A percentile compares a stretch with the other conserved stretches of the same genome.
These are phyloP conservation scores for Amanita brunnescens DNA, from an alignment of 768 basidiomycete species.

Conservation along the genomic window DNA sequence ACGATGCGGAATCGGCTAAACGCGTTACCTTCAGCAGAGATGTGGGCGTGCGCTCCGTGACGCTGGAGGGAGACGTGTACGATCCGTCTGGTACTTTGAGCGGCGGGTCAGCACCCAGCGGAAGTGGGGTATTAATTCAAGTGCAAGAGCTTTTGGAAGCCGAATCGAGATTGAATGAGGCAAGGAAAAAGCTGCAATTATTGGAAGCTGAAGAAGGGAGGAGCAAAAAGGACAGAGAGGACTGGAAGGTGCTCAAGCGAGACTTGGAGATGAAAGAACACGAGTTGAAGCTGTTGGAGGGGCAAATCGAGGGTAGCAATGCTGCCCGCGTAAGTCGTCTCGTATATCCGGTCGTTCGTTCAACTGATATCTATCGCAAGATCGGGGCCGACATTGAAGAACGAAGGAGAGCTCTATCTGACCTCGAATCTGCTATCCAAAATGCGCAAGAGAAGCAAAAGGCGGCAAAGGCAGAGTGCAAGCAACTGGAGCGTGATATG, in stretches of 20 bases:
- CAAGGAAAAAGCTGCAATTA: conserved; percentile 34
- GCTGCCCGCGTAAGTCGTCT: conserved; percentile 64
- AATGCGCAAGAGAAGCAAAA: conserved; percentile 70
- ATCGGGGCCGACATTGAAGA: conserved; percentile 73
- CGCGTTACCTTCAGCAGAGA: conserved; percentile 71
- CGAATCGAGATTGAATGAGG: conserved; percentile 49
- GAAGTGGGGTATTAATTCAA: conserved; percentile 65
- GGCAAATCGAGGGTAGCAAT: conserved; percentile 84
- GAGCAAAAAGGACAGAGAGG: conserved; percentile 43
- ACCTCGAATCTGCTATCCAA: conserved; percentile 50
- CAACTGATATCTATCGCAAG: conserved; percentile 29
- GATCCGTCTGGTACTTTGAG: conserved; percentile 92
- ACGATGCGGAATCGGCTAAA: conserved; percentile 81
- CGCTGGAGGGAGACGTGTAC: conserved; percentile 91
- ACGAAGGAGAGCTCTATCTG: conserved; percentile 52
- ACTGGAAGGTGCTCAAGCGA: conserved; percentile 49
- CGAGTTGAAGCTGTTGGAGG: conserved; percentile 70
- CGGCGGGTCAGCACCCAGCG: conserved; percentile 79
- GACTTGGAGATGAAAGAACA: conserved; percentile 89
- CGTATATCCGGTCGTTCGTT: background rate
- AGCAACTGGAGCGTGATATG: conserved; percentile 94
- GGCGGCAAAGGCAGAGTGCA: conserved; percentile 65
- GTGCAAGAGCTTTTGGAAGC: conserved; percentile 76
- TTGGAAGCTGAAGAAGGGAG: conserved; percentile 50
- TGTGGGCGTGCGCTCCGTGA: conserved; percentile 75